Evolutionary conservation across 805 yeast species (phyloP), one percentile per base, ranked within the genome.

Genomic region (Starmera dryadoides): DNA sequence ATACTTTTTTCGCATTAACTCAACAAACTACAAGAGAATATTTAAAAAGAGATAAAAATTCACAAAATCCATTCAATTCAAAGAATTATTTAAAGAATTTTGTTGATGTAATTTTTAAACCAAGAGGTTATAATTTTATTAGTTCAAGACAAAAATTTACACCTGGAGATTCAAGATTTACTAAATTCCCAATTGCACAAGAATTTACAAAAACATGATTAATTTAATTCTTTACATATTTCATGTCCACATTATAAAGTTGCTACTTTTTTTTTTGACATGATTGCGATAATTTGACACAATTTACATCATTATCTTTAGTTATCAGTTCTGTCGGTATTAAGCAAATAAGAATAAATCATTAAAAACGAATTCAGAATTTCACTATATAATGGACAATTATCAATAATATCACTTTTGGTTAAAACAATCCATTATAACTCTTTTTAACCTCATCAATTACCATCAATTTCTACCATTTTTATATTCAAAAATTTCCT

Each of bases 1-100:
- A 86, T 49, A 29, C 75, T 1, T 71, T 64, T 37, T 56, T 85
- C 37, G 73, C 77, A 0, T 52, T 73, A 1, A 68, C 74, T 7
- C 80, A 79, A 35, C 68, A 81, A 45, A 80, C 89, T 8, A 85
- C 95, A 6, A 67, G 88, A 44, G 95, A 86, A 48, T 85, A 71
- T 51, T 60, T 86, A 36, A 73, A 72, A 49, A 65, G 70, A 10
- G 52, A 61, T 4, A 55, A 60, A 34, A 59, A 55, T 42, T 63
- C 66, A 2, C 47, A 48, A 23, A 66, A 63, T 37, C 68, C 71
- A 5, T 73, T 53, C 52, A 65, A 63, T 39, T 50, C 56, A 8
- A 60, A 55, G 4, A 57, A 55, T 11, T 40, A 49, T 7, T 34
- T 49, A 12, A 31, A 35, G 25, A 74, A 73, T 45, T 48, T 63